Evolutionary conservation across 441 rosid genomes (phyloP).

Genomic region (Pelargonium australe): DNA sequence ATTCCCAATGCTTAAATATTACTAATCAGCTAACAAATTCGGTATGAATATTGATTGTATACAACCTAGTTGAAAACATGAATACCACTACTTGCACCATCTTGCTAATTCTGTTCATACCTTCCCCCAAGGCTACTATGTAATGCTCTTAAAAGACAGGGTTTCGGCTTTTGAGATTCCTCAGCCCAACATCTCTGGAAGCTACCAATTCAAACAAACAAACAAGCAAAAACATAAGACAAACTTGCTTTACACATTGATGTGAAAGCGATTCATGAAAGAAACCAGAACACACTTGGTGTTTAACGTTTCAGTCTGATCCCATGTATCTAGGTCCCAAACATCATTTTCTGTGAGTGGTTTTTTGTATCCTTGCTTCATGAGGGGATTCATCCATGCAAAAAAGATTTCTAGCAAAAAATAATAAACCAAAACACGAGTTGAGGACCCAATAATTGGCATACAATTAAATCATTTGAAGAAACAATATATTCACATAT

Average conservation of each 20-base stretch:
- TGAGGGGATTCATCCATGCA: constrained; percentile 87
- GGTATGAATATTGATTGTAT: no score
- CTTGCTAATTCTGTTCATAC: constrained; percentile 29
- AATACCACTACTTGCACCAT: constrained; percentile 1
- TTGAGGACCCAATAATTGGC: neutral
- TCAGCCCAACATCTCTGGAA: constrained; percentile 81
- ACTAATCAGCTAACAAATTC: no score
- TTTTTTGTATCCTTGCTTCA: constrained; percentile 80
- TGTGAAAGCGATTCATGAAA: constrained; percentile 12
- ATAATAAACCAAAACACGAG: constrained; percentile 14
- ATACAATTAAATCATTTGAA: no score
- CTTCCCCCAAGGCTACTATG: constrained; percentile 83
- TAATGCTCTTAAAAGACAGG: constrained; percentile 92
- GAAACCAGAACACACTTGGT: constrained; percentile 36
- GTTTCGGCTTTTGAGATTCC: constrained; percentile 66
- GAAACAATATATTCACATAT: constrained; percentile 6
- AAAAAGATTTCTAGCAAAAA: constrained; percentile 49
- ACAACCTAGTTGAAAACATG: neutral
- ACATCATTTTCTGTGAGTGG: constrained; percentile 90
- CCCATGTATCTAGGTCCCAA: constrained; percentile 95
- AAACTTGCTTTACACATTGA: constrained; percentile 17
- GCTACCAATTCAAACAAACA: constrained; percentile 32
- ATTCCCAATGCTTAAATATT: no score
- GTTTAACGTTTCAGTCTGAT: constrained; percentile 68
- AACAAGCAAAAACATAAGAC: constrained; percentile 18